Evolutionary conservation across 768 basidiomycete species (phyloP).

Genomic region (Lyophyllum decastes): DNA sequence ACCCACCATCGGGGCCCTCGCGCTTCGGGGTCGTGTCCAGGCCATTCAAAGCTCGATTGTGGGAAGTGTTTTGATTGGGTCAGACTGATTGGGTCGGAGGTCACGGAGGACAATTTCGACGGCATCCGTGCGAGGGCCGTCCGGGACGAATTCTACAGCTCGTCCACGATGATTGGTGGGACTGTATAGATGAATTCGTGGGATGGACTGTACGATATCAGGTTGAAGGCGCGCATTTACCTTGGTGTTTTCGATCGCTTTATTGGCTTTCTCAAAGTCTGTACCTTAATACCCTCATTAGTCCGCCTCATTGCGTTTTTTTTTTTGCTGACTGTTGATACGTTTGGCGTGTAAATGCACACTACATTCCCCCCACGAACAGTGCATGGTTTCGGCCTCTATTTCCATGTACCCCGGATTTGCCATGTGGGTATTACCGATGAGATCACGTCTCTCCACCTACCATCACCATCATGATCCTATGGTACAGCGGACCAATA

Average conservation of each 20-base stretch:
- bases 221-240: neutral
- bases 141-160: slow-evolving; percentile 1
- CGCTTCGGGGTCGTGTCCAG: slow-evolving; percentile 14
- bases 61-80: slow-evolving; percentile 17
- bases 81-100: slow-evolving; percentile 13
- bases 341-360: too few species aligned
- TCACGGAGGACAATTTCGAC: slow-evolving; percentile 14
- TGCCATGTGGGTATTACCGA: neutral
- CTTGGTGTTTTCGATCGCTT: neutral
- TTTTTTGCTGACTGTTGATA: too few species aligned
- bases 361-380: too few species aligned
- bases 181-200: neutral
- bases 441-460: neutral
- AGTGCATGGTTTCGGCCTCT: too few species aligned
- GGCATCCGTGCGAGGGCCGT: slow-evolving; percentile 11
- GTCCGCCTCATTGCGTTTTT: neutral
- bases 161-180: slow-evolving; percentile 5
- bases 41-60: slow-evolving; percentile 14
- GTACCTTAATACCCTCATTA: neutral
- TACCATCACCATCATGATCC: neutral
- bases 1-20: slow-evolving; percentile 16
- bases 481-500: too few species aligned
- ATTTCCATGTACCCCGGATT: neutral
- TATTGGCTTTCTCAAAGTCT: neutral
- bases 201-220: neutral